phyloP scores from a whole-genome alignment of 2,329 filamentous ascomycete genomes.

The Paecilomyces formosus region DNA sequence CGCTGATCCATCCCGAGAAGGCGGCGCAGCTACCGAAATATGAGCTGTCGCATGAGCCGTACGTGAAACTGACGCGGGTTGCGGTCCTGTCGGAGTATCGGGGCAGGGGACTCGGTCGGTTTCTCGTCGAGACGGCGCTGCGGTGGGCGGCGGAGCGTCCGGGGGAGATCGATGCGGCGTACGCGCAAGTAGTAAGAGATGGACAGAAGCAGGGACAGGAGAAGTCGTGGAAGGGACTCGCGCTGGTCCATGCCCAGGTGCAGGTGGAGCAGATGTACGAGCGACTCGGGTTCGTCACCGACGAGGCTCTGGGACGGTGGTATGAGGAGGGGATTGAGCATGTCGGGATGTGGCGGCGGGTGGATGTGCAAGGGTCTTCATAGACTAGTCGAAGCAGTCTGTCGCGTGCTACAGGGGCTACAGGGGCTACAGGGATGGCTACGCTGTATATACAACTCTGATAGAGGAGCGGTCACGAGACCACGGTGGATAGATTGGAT shows the following conservation, averaged over 20 bases:
- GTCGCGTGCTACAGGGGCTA: background rate
- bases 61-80: conserved; percentile 74
- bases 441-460: background rate
- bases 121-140: conserved; percentile 61
- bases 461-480: no score
- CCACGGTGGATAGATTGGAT: background rate
- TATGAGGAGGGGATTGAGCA: conserved; percentile 77
- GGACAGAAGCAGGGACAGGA: conserved; percentile 39
- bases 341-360: conserved; percentile 68
- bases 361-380: conserved; percentile 12
- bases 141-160: conserved; percentile 60
- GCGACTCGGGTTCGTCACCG: conserved; percentile 64
- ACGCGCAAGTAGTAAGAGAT: conserved; percentile 18
- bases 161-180: conserved; percentile 33
- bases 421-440: background rate
- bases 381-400: background rate
- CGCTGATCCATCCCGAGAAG: conserved; percentile 28
- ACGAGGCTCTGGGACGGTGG: conserved; percentile 70
- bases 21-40: conserved; percentile 23
- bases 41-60: conserved; percentile 58
- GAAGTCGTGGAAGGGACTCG: conserved; percentile 60
- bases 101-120: conserved; percentile 55
- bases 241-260: conserved; percentile 73
- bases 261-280: conserved; percentile 58
- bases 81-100: conserved; percentile 62